Conservation (phyloP, 148 eudicot species). For the Diospyros lotus region DNA sequence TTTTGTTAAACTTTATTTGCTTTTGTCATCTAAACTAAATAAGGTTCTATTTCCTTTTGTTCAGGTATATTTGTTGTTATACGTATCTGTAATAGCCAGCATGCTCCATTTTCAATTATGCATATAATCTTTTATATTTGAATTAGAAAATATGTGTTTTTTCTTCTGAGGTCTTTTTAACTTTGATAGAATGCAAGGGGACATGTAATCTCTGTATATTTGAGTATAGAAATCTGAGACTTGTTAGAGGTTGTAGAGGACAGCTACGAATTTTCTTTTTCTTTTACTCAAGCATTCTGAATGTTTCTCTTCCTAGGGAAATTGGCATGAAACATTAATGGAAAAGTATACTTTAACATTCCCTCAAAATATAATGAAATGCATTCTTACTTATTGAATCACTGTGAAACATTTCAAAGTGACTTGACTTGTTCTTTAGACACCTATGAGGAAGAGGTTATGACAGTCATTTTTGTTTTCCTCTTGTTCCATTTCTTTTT, state of each 20-base stretch:
- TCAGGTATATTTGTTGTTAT: neutral
- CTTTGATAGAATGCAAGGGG: neutral
- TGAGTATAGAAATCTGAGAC: neutral
- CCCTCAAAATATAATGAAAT: no score
- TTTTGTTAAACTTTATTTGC: neutral
- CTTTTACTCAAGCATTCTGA: no score
- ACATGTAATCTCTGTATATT: neutral
- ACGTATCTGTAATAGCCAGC: conserved; percentile 6
- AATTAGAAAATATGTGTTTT: neutral
- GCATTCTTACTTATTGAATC: no score
- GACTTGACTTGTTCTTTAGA: no score
- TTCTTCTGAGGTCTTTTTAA: neutral
- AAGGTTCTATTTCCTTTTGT: neutral
- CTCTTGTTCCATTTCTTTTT: no score
- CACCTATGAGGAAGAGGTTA: no score
- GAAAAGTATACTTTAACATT: no score
- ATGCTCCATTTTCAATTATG: neutral
- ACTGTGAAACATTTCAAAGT: no score
- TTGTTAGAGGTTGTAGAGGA: neutral
- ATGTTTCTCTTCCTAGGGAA: no score
- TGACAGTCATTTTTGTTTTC: no score
- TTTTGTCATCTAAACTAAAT: neutral
- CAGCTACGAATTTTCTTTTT: no score
- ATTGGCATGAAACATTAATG: no score
- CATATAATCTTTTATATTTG: neutral